Evolutionary conservation across 495 filamentous ascomycete species (phyloP), one percentile per base, ranked within the genome.

Genomic region (Bacidia rubella): DNA sequence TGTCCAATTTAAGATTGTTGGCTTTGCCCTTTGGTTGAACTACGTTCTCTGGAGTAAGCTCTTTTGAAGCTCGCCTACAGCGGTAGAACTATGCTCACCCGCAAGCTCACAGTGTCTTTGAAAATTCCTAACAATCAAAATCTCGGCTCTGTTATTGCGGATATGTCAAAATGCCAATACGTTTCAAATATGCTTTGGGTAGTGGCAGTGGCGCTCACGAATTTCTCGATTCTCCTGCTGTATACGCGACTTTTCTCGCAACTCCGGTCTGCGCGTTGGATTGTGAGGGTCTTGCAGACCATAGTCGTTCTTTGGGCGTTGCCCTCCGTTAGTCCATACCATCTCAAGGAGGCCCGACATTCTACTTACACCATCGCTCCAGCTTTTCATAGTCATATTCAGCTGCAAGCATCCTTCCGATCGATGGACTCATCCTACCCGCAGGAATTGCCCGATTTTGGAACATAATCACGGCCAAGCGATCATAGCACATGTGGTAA

Each of bases 171-270:
- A 25, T 17, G 40, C 42, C 19, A 11, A 0, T 45, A 23, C 17
- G 3, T 40, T 17, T 2, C 3, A 20, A 32, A 56, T 52, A 54
- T 59, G 12, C 55, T 64, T 22, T 66, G 60, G 39, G 59, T 57
- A 2, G 51, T 63, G 44, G 43, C 25, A 22, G 52, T 60, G 23
- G 63, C 65, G 35, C 52, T 60, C 29, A 61, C 63, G 49, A 70
- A 70, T 50, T 35, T 66, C 1, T 68, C 68, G 2, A 60, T 73
- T 15, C 61, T 73, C 5, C 47, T 66, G n/a, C 66, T 72, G 41
- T 73, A 72, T 46, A 51, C 63, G 2, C 68, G 69, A n/a, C 67
- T 71, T 55, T 65, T 71, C 52, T 52, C 47, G 27, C 57, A 40
- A n/a, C 5, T 17, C 1, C 9, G 24, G 47, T 11, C 10, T 38